Conservation (phyloP, 805 yeast species). For the Komagataella ulmi region DNA sequence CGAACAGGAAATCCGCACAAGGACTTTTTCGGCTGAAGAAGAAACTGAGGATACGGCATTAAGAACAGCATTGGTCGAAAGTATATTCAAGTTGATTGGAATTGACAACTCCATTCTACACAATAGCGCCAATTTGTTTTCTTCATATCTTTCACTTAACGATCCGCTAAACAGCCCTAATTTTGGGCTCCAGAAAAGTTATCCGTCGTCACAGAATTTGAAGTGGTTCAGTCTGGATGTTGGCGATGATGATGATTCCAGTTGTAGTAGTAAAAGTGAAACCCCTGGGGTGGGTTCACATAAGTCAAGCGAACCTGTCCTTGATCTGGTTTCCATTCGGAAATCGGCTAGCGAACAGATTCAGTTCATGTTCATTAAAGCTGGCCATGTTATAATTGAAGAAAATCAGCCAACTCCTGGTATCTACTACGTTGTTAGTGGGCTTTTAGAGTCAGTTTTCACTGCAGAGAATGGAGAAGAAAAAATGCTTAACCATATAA, state of each 20-base stretch:
- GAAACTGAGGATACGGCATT: conserved; percentile 61
- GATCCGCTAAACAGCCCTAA: conserved; percentile 7
- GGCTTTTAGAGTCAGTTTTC: conserved; percentile 52
- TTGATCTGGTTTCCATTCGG: conserved; percentile 37
- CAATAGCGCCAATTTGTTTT: not conserved
- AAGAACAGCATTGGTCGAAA: conserved; percentile 55
- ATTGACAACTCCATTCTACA: conserved; percentile 20
- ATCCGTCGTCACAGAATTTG: not conserved
- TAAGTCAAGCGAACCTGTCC: not conserved
- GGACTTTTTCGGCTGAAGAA: conserved; percentile 41
- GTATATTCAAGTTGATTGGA: conserved; percentile 57
- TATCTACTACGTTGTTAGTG: conserved; percentile 68
- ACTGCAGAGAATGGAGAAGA: conserved; percentile 20
- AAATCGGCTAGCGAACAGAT: conserved; percentile 45
- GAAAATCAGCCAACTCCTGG: conserved; percentile 64
- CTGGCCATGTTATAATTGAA: conserved; percentile 44
- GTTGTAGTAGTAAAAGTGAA: conserved; percentile 8
- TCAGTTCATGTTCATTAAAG: conserved; percentile 36
- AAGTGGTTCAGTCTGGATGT: conserved; percentile 3
- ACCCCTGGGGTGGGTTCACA: conserved; percentile 5
- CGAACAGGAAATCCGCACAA: conserved; percentile 15
- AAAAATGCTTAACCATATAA: conserved; percentile 40
- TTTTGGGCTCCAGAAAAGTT: not conserved
- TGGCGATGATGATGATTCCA: conserved; percentile 3
- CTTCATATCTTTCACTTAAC: not conserved